Conservation (phyloP, 2,329 filamentous ascomycete species). For the Nigrograna mackinnonii region DNA sequence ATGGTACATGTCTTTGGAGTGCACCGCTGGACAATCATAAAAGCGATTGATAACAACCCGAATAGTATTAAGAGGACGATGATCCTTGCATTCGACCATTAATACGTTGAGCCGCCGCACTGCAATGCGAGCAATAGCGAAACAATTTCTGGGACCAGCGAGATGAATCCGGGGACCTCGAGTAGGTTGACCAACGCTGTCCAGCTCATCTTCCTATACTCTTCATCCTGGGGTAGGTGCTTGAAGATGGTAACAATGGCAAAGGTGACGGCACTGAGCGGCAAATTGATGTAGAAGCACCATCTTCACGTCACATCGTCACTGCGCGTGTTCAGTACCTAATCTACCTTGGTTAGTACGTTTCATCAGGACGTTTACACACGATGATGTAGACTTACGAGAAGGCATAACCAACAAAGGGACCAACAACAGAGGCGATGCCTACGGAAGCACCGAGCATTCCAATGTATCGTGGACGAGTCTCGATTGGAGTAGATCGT, state of each 20-base stretch:
- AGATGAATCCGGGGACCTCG: conserved; percentile 45
- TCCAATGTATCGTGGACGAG: conserved; percentile 39
- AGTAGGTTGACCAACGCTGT: conserved; percentile 45
- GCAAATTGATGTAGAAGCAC: conserved; percentile 51
- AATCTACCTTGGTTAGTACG: too few relatives aligned
- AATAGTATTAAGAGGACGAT: conserved; percentile 53
- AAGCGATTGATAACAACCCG: conserved; percentile 37
- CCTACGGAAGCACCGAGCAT: conserved; percentile 27
- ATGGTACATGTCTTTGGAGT: background rate
- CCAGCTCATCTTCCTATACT: background rate
- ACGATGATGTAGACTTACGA: too few relatives aligned
- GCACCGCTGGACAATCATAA: background rate
- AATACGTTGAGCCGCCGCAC: conserved; percentile 54
- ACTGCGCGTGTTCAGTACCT: too few relatives aligned
- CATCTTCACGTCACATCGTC: conserved; percentile 41
- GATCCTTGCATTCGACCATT: conserved; percentile 48
- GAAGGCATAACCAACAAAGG: conserved; percentile 40
- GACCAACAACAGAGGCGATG: conserved; percentile 39
- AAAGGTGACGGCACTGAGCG: conserved; percentile 16
- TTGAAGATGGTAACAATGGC: background rate
- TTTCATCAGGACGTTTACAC: too few relatives aligned
- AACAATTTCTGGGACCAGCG: conserved; percentile 42
- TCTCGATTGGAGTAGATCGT: conserved; percentile 26
- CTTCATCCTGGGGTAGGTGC: background rate
- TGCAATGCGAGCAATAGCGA: conserved; percentile 54